Evolutionary conservation across 2,329 filamentous ascomycete species (phyloP).

Genomic region (Aspergillus oerlinghausenensis): DNA sequence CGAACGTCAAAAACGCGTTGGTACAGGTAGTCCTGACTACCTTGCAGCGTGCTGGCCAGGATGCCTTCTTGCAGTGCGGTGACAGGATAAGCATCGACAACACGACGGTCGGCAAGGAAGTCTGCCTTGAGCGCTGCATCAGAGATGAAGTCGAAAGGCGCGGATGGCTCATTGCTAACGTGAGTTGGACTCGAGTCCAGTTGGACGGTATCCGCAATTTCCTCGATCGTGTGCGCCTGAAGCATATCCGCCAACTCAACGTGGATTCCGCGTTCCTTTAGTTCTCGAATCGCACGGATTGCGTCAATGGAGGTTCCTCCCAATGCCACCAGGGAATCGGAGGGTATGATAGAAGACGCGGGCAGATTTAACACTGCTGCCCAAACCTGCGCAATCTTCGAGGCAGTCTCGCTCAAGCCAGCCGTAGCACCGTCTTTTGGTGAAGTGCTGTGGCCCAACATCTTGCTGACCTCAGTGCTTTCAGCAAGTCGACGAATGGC

Average conservation of each 20-base stretch:
- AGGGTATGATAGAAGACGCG: neutral
- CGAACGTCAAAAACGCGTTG: constrained; percentile 5
- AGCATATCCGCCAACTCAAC: constrained; percentile 4
- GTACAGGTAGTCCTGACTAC: constrained; percentile 1
- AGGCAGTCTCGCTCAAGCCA: neutral
- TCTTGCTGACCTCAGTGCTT: neutral
- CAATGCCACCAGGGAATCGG: constrained; percentile 1
- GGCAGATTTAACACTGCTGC: neutral
- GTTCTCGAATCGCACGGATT: constrained; percentile 1
- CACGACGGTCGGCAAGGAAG: neutral
- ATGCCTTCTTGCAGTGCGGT: constrained; percentile 5
- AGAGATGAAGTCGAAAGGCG: neutral
- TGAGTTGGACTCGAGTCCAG: neutral
- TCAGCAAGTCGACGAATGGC: neutral
- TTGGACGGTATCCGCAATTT: neutral
- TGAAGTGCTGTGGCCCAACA: neutral
- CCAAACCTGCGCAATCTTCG: constrained; percentile 1
- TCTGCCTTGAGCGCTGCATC: neutral
- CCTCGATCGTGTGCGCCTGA: neutral
- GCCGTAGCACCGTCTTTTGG: neutral
- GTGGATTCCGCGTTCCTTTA: constrained; percentile 1
- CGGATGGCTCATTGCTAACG: neutral
- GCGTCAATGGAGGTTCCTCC: constrained; percentile 8
- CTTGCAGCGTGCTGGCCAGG: constrained; percentile 1
- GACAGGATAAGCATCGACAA: constrained; percentile 4